Conservation (phyloP, 1,284 basidiomycete genomes). For the Pyrrhoderma noxium region DNA sequence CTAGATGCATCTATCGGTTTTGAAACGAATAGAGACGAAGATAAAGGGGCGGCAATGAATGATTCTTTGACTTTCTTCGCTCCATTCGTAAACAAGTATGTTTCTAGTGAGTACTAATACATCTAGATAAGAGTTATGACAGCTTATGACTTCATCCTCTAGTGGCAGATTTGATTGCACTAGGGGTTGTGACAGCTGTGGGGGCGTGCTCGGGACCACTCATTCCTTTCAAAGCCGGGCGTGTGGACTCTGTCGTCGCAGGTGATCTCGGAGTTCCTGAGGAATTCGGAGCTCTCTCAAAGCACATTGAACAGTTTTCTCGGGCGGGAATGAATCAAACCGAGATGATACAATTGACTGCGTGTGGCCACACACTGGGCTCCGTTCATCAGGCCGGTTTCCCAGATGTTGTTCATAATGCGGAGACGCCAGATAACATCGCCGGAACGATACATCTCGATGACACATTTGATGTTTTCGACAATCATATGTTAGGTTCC, state of each 20-base stretch:
- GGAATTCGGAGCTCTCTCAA: conserved; percentile 21
- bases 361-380: conserved; percentile 27
- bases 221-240: conserved; percentile 24
- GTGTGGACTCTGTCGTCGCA: conserved; percentile 23
- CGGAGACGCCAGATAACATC: conserved; percentile 11
- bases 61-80: conserved; percentile 21
- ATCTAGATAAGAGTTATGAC: not conserved
- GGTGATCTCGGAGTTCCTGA: conserved; percentile 25
- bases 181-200: conserved; percentile 22
- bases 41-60: conserved; percentile 23
- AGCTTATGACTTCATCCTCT: not conserved
- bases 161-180: conserved; percentile 26
- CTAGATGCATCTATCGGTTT: conserved; percentile 26
- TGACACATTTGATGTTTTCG: conserved; percentile 17
- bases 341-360: conserved; percentile 25
- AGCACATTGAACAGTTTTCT: conserved; percentile 21
- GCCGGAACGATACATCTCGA: conserved; percentile 17
- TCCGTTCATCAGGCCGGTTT: conserved; percentile 24
- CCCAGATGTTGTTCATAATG: conserved; percentile 22
- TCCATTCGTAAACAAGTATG: conserved; percentile 11
- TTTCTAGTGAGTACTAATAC: conserved; percentile 4
- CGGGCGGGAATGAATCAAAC: conserved; percentile 22
- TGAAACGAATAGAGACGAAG: conserved; percentile 24
- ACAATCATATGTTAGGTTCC: conserved; percentile 19
- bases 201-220: conserved; percentile 22